Evolutionary conservation across 2,329 filamentous ascomycete genomes (phyloP).

Genomic region (Orbilia javanica): DNA sequence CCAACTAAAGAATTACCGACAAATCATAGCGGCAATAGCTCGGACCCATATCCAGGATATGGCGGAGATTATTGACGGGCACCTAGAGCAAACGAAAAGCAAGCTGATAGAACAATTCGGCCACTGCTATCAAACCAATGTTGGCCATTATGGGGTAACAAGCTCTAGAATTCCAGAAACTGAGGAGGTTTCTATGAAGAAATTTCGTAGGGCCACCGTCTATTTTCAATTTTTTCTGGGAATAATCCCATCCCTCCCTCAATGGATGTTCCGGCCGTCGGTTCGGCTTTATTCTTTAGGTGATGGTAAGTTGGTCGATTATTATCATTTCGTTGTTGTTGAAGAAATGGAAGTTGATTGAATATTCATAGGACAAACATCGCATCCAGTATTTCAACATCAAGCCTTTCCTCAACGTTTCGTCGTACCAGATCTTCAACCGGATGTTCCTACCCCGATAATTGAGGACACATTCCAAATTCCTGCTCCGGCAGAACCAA

Average conservation of each 20-base stretch:
- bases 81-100: background rate
- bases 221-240: constrained; percentile 29
- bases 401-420: background rate
- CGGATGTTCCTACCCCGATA: too few relatives aligned
- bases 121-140: constrained; percentile 1
- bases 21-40: constrained; percentile 9
- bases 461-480: too few relatives aligned
- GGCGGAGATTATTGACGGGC: constrained; percentile 19
- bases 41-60: constrained; percentile 6
- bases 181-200: constrained; percentile 3
- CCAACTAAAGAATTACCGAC: constrained; percentile 12
- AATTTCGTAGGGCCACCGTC: constrained; percentile 15
- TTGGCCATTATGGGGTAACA: background rate
- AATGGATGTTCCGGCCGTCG: background rate
- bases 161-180: background rate
- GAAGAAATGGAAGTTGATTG: too few relatives aligned
- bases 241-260: background rate
- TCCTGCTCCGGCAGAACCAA: too few relatives aligned
- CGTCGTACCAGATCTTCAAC: too few relatives aligned
- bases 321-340: too few relatives aligned
- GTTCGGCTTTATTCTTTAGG: background rate
- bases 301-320: background rate
- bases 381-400: background rate
- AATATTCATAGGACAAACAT: background rate
- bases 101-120: constrained; percentile 18